Base-by-base conservation (phyloP, 805 yeast genomes). In the Sugiyamaella boreocaroliniensis region DNA sequence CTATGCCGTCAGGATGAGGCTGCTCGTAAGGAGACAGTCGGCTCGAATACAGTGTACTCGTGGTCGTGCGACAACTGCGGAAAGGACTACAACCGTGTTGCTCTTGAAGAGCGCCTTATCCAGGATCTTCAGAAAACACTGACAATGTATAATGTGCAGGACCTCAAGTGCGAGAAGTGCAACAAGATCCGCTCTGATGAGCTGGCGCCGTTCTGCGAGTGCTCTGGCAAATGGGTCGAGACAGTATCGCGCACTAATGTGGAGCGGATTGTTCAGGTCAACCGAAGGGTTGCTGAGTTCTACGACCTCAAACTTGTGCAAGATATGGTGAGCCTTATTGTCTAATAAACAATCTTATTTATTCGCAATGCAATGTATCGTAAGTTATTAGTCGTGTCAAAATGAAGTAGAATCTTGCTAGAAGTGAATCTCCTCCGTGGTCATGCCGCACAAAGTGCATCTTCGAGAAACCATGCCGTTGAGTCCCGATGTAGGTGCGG, bases 201-300 rank as follows among this genome's bases (percentile, higher is more conserved):
- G 56, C 74, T 93, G 78, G 77, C 89, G 32, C 74, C 74, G 29
- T 81, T 81, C 65, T 95, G 99, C 68, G 69, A 78, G 18, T 93
- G 99, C 66, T 92, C 99, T 0, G 99, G 99, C 8, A 65, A 69
- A 14, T 89, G 96, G 96, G 72, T 68, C 3, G 83, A 80, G 47
- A 80, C 86, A 0, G 65, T 82, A 18, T 64, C 73, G 4, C 70
- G 71, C 47, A 68, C 64, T 4, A 77, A 74, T 0, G 63, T 89
- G 7, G 67, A 72, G 15, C 69, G 70, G 48, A 73, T 74, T 49
- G 61, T 83, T 2, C 66, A 64, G 6, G 74, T 81, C 0, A 87
- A 77, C 64, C 70, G 70, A 19, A 81, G 79, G 53, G 82, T 89
- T 12, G 80, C 92, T 1, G 69, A 70, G 12, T 76, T 68, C 50